phyloP scores from a whole-genome alignment of 2,329 filamentous ascomycete genomes.

The Penicillium sp. region DNA sequence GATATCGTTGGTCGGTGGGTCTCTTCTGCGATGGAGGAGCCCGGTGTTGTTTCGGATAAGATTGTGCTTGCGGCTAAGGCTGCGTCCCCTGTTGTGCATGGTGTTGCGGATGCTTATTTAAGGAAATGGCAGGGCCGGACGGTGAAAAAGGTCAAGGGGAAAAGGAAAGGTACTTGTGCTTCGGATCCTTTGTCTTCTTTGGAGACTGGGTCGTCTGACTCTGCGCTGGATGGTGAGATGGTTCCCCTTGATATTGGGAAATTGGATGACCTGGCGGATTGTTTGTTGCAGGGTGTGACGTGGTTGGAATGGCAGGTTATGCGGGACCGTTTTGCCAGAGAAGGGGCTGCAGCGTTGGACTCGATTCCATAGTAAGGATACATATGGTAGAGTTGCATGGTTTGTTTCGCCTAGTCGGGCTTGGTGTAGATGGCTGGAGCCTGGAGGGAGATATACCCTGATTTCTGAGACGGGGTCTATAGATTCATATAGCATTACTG shows the following conservation, averaged over 20 bases:
- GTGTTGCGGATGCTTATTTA: constrained; percentile 30
- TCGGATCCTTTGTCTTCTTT: background rate
- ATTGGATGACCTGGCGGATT: constrained; percentile 77
- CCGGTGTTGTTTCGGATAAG: constrained; percentile 13
- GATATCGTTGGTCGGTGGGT: constrained; percentile 58
- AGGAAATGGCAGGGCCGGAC: constrained; percentile 28
- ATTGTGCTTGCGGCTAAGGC: constrained; percentile 15
- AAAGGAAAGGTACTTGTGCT: background rate
- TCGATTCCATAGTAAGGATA: background rate
- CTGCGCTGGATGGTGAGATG: background rate
- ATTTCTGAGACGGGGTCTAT: background rate
- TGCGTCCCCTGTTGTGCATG: constrained; percentile 17
- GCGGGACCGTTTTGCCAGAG: constrained; percentile 26
- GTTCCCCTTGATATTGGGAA: constrained; percentile 47
- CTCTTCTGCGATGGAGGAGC: background rate
- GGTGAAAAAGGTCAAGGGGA: constrained; percentile 7
- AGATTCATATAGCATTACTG: no score
- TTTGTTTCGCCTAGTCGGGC: background rate
- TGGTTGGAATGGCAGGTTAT: constrained; percentile 68
- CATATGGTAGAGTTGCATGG: background rate
- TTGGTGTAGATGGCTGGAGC: background rate
- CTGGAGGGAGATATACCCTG: background rate
- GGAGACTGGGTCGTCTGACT: background rate
- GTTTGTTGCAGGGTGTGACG: constrained; percentile 70
- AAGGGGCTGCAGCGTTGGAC: constrained; percentile 22